Conservation (phyloP, 257 asterid genomes). For the Oldenlandia corymbosa region DNA sequence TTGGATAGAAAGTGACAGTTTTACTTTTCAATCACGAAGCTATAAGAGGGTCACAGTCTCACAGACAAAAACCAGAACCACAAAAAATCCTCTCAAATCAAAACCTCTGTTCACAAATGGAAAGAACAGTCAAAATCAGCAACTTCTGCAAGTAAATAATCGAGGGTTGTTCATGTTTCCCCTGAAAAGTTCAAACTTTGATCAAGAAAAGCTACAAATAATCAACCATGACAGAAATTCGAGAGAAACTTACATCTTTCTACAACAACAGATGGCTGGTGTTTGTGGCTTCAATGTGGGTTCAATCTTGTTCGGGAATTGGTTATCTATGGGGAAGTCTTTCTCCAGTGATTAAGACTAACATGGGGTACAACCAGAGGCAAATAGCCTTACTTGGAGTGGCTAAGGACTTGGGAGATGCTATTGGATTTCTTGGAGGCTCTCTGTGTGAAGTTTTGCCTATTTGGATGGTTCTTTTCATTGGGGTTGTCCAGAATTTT, state of each 20-base stretch:
- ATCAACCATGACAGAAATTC: background rate
- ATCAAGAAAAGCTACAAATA: background rate
- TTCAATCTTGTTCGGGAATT: slow-evolving; percentile 82
- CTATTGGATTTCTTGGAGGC: slow-evolving; percentile 76
- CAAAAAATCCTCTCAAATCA: background rate
- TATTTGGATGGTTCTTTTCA: slow-evolving; percentile 58
- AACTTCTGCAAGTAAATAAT: background rate
- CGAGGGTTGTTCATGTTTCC: background rate
- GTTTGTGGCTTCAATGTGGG: slow-evolving; percentile 95
- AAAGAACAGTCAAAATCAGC: background rate
- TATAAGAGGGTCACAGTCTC: too few relatives aligned
- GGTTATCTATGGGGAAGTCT: slow-evolving; percentile 83
- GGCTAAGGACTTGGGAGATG: slow-evolving; percentile 84
- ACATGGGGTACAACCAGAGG: slow-evolving; percentile 64
- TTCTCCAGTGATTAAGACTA: slow-evolving; percentile 69
- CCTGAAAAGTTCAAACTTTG: background rate
- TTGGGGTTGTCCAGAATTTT: slow-evolving; percentile 76
- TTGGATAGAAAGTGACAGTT: too few relatives aligned
- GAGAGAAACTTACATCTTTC: slow-evolving; percentile 31
- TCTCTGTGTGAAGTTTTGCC: slow-evolving; percentile 62
- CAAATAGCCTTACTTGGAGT: slow-evolving; percentile 80
- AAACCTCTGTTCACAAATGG: background rate
- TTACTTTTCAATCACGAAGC: too few relatives aligned
- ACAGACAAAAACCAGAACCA: background rate
- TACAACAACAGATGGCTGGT: slow-evolving; percentile 76